A percentile compares a stretch with the other conserved stretches of the same genome.
These are phyloP conservation scores for Selenicereus undatus DNA, from an alignment of 148 eudicot genomes.

Conservation along the genomic window DNA sequence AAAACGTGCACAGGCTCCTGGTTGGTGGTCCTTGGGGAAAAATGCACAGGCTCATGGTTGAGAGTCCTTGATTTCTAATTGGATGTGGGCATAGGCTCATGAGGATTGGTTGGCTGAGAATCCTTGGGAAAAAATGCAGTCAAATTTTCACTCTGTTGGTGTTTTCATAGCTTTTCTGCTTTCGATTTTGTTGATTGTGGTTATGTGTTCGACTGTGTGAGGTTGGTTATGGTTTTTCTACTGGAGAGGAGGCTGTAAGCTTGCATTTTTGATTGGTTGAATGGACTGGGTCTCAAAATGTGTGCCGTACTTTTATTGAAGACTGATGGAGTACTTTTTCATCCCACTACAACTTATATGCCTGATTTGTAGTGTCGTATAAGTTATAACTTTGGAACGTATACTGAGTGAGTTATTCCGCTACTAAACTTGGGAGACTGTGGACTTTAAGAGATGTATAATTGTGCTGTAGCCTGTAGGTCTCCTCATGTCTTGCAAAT, in stretches of 20 bases:
- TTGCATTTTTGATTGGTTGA: not conserved
- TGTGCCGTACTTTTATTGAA: not conserved
- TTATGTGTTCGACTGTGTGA: no score
- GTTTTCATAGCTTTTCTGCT: not conserved
- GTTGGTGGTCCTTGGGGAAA: no score
- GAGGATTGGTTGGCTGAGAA: not conserved
- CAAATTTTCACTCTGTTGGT: not conserved
- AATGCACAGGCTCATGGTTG: no score
- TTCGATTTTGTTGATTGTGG: not conserved
- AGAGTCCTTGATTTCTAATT: no score
- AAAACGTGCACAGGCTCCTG: not conserved
- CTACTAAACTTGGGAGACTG: not conserved
- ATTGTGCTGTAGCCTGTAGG: not conserved
- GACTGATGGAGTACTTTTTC: not conserved
- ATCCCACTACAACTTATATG: not conserved
- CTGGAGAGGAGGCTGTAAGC: not conserved
- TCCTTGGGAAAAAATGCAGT: not conserved
- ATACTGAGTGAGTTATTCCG: no score
- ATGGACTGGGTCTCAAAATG: not conserved
- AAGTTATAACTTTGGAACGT: no score
- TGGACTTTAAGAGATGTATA: no score
- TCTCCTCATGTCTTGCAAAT: not conserved
- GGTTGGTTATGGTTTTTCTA: not conserved
- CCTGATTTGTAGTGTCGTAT: not conserved
- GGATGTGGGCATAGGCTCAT: not conserved